Conservation (phyloP, 2,329 filamentous ascomycete species). For the Ophiostoma pallidulum region DNA sequence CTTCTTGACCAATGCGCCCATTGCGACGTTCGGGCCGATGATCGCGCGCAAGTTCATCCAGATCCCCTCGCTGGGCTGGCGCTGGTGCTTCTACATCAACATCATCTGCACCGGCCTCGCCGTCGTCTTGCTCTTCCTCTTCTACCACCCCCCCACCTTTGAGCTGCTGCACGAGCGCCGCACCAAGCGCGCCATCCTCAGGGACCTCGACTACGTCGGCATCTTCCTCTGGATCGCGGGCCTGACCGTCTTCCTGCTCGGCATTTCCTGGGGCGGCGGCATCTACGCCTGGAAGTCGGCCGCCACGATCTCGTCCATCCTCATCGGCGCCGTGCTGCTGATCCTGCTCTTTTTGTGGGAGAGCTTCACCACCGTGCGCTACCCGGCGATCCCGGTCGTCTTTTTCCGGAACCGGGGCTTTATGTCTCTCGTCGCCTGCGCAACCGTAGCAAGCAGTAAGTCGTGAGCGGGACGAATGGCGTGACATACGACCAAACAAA, state of each 20-base stretch:
- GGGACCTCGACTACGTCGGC: constrained; percentile 31
- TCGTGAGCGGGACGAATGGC: no score
- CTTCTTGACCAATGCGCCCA: constrained; percentile 25
- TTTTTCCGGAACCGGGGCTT: constrained; percentile 24
- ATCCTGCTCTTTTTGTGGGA: constrained; percentile 23
- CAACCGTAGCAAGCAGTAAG: constrained; percentile 21
- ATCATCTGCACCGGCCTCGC: constrained; percentile 28
- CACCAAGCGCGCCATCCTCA: constrained; percentile 27
- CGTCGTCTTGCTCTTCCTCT: constrained; percentile 28
- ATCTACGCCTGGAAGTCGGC: constrained; percentile 33
- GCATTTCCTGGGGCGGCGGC: constrained; percentile 34
- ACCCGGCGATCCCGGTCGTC: constrained; percentile 28
- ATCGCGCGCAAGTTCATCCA: constrained; percentile 25
- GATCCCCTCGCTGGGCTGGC: constrained; percentile 27
- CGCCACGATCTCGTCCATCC: constrained; percentile 22
- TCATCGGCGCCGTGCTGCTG: constrained; percentile 20
- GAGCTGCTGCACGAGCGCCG: constrained; percentile 29
- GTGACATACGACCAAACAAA: no score
- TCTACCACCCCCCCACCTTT: constrained; percentile 33
- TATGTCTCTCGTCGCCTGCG: constrained; percentile 25
- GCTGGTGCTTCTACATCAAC: constrained; percentile 33
- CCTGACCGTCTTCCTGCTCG: constrained; percentile 36
- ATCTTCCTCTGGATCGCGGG: constrained; percentile 36
- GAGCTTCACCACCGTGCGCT: constrained; percentile 19
- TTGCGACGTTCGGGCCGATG: constrained; percentile 23